Percentiles rank a stretch among this genome's conserved stretches.
Evolutionary conservation across 2,329 filamentous ascomycete species (phyloP).

Genomic region (Zelopaecilomyces penicillatus): DNA sequence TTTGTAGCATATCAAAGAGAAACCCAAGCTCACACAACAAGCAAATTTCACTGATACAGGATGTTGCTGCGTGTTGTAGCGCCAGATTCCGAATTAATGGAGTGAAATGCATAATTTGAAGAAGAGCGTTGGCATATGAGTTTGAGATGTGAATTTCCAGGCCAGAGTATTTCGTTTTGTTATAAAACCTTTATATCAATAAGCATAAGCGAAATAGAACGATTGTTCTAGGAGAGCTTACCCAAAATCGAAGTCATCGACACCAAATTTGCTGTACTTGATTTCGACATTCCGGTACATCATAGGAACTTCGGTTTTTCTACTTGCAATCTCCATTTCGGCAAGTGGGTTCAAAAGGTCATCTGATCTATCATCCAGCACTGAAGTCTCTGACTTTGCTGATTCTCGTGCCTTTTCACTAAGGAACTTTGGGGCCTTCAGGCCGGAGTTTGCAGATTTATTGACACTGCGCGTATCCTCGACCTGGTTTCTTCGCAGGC

Average conservation of each 20-base stretch:
- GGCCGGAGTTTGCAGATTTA: constrained; percentile 50
- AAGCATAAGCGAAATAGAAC: constrained; percentile 10
- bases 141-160: constrained; percentile 95
- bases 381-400: constrained; percentile 34
- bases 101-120: constrained; percentile 88
- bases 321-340: constrained; percentile 62
- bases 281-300: constrained; percentile 95
- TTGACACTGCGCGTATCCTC: constrained; percentile 64
- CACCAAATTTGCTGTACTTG: constrained; percentile 97
- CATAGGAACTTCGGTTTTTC: constrained; percentile 72
- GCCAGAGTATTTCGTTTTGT: constrained; percentile 84
- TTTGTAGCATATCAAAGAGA: constrained; percentile 95
- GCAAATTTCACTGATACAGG: constrained; percentile 75
- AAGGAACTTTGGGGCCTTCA: constrained; percentile 78
- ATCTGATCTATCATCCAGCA: constrained; percentile 35
- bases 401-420: constrained; percentile 82
- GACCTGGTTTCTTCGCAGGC: constrained; percentile 69
- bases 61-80: constrained; percentile 77
- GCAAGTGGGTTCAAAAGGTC: constrained; percentile 59
- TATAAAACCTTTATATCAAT: constrained; percentile 63
- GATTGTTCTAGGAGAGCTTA: constrained; percentile 30
- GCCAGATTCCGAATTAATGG: constrained; percentile 81
- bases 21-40: constrained; percentile 91
- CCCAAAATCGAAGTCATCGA: constrained; percentile 99
- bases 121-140: constrained; percentile 85